phyloP scores from a whole-genome alignment of 2,329 filamentous ascomycete genomes.

The Sporothrix dimorphospora region DNA sequence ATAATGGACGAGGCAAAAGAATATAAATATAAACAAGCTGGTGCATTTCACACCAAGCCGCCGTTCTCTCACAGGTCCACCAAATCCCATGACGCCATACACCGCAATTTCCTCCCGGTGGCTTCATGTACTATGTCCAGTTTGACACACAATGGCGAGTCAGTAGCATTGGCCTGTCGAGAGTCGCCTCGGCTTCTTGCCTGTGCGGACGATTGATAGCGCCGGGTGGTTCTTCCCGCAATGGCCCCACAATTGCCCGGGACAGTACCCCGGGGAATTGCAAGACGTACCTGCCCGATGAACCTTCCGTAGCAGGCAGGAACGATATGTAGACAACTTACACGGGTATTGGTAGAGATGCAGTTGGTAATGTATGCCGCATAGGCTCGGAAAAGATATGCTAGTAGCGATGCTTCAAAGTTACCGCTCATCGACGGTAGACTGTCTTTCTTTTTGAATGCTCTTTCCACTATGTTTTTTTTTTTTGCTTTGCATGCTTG shows the following conservation, averaged over 20 bases:
- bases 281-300: neutral
- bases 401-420: too few species aligned
- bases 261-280: neutral
- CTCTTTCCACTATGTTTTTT: too few species aligned
- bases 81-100: neutral
- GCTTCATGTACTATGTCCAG: neutral
- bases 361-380: too few species aligned
- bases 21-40: neutral
- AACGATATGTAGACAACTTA: neutral
- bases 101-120: neutral
- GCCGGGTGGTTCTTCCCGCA: slow-evolving; percentile 8
- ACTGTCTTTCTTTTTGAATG: too few species aligned
- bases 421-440: too few species aligned
- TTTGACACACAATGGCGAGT: neutral
- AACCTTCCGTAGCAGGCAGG: neutral
- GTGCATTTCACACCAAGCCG: too few species aligned
- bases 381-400: too few species aligned
- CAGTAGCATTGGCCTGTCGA: neutral
- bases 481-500: too few species aligned
- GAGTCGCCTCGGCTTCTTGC: slow-evolving; percentile 8
- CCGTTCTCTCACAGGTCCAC: neutral
- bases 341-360: neutral
- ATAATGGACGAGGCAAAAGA: too few species aligned
- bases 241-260: slow-evolving; percentile 6
- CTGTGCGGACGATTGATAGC: neutral